Base-by-base conservation (phyloP, 129 eudicot genomes). In the Chrysanthemum seticuspe region DNA sequence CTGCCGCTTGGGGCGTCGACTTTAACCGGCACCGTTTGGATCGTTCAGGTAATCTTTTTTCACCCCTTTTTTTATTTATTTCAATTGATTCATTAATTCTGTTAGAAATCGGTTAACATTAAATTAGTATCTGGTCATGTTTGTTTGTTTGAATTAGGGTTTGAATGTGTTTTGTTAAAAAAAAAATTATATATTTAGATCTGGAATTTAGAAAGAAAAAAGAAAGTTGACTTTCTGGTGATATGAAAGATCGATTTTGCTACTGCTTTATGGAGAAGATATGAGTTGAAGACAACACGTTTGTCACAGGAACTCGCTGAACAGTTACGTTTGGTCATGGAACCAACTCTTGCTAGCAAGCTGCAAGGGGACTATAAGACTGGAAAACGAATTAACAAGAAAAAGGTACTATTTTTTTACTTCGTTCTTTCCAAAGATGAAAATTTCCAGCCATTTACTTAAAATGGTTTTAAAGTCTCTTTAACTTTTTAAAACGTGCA, bases 301-400 rank as follows among this genome's bases (percentile, higher is more conserved):
- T 85, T 95, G 80, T 95, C 99, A 55, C 97, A 95, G 68, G 99
- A 90, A 75, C 71, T 95, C 68, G 85, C 99, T 21, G 97, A 90
- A 81, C 96, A 95, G 94, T 55, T 95, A 62, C 97, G 99, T 62
- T 78, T 95, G 44, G 90, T 95, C 14, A 85, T 95, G 97, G 97
- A 95, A 55, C 97, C 99, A n/a, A 95, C 99, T 77, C 86, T 88
- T 70, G 97, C 99, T 76, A 95, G 96, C 83, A 95, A 88, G 82
- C 97, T 95, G 36, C 97, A 88, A 70, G 99, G 97, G 45, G 99
- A 90, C 75, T 95, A 90, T 71, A 86, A 81, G 76, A 95, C 95
- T 29, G 97, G 97, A 36, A 95, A 95, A 83, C 74, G 99, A 68
- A 95, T 95, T 62, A 90, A 95, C 78, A 90, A 90, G 97, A 95